These are phyloP conservation scores for Akebia trifoliata DNA, from an alignment of 164 flowering plant genomes.

Conservation along the genomic window DNA sequence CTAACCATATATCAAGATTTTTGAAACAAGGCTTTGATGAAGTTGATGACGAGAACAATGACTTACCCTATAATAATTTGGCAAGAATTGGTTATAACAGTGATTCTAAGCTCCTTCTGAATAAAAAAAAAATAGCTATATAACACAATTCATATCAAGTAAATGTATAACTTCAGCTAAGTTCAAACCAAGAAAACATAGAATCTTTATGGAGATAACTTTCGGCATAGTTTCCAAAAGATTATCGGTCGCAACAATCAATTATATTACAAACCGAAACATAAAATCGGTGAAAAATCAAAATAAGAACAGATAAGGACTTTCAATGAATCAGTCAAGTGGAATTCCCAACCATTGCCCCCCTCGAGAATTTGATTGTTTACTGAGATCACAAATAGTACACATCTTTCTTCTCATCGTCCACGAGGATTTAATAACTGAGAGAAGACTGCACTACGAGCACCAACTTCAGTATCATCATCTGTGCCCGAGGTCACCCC, in stretches of 20 bases:
- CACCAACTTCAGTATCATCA: slow-evolving; percentile 48
- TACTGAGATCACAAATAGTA: not conserved
- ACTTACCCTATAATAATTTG: too few species aligned
- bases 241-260: slow-evolving; percentile 8
- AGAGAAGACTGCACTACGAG: slow-evolving; percentile 60
- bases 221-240: not conserved
- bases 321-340: not conserved
- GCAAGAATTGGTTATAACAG: too few species aligned
- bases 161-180: not conserved
- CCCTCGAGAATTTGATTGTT: not conserved
- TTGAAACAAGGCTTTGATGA: too few species aligned
- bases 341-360: slow-evolving; percentile 2
- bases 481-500: slow-evolving; percentile 38
- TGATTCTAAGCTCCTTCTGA: too few species aligned
- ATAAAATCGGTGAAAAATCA: slow-evolving; percentile 6
- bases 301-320: not conserved
- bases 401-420: slow-evolving; percentile 28
- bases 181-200: not conserved
- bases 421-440: slow-evolving; percentile 64
- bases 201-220: slow-evolving; percentile 4
- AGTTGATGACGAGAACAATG: too few species aligned
- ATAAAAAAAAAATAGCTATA: too few species aligned
- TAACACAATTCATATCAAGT: slow-evolving; percentile 1
- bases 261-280: slow-evolving; percentile 14
- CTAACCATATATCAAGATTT: too few species aligned